Evolutionary conservation across 345 rosid species (phyloP).

Genomic region (Arabidopsis arenosa): DNA sequence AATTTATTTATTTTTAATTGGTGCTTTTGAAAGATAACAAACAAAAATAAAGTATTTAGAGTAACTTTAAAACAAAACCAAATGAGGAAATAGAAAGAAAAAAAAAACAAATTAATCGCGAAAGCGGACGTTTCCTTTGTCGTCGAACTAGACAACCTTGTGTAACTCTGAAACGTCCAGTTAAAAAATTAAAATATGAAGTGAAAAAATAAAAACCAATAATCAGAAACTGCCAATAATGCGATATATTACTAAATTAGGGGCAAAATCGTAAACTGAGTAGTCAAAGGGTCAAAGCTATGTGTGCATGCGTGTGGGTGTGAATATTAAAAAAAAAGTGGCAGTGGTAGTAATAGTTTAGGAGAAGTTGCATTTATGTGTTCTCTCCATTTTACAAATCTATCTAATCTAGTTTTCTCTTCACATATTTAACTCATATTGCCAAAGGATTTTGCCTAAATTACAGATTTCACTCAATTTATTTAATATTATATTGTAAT

Average conservation of each 20-base stretch:
- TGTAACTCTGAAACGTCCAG: slow-evolving; percentile 17
- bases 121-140: background rate
- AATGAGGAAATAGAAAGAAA: background rate
- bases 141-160: background rate
- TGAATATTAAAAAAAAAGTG: background rate
- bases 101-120: background rate
- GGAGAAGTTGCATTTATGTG: slow-evolving; percentile 31
- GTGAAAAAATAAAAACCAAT: background rate
- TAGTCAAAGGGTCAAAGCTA: slow-evolving; percentile 46
- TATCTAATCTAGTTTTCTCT: background rate
- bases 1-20: no score
- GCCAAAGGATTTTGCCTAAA: background rate
- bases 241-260: background rate
- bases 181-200: background rate
- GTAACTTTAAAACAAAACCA: background rate
- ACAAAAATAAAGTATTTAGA: background rate
- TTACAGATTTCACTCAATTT: background rate
- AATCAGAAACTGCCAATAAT: background rate
- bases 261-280: slow-evolving; percentile 33
- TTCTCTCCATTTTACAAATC: background rate
- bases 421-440: background rate
- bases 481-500: background rate
- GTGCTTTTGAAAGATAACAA: no score
- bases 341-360: slow-evolving; percentile 18
- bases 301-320: slow-evolving; percentile 39